Base-by-base conservation (phyloP, 306 rosid species). In the Trifolium fragiferum region DNA sequence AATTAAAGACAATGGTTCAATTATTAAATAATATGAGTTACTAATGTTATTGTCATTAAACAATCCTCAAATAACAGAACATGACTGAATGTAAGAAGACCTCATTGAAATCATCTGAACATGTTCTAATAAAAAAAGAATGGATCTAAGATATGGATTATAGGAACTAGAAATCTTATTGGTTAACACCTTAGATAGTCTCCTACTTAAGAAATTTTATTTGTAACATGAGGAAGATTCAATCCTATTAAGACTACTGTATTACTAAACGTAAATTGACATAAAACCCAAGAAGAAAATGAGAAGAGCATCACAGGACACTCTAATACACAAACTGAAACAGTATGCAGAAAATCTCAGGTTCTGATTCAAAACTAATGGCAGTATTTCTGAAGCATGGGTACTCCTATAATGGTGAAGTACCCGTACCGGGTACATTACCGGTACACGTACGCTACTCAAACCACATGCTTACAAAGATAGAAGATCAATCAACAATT, bases 1-100 rank as follows among this genome's bases (percentile, higher is more conserved):
- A 83, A 6, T 14, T 20, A 69, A 23, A 75, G 78, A 57, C 4
- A 80, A 21, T 9, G 47, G 37, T 49, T 70, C 73, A 71, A 64
- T 72, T 32, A 57, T 76, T 68, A 67, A 80, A 44, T 60, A 50
- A 51, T 37, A 51, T 37, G 53, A 40, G 44, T 9, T 3, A 54
- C 63, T 14, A 12, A 62, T 51, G 68, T 62, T 53, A 54, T 11
- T 15, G 32, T 68, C 74, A 61, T n/a, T 60, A 67, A 46, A 67
- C n/a, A 12, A 32, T 41, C 19, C 62, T 47, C 61, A 72, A 66
- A 60, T 38, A n/a, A 67, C 16, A 33, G 63, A 82, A 43, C 4
- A 51, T 10, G 4, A 50, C 18, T 66, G 32, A 11, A 47, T 23
- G 47, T 53, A 70, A 43, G 21, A 46, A 59, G 57, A 59, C 20